These are phyloP conservation scores for Fusarium nisikadoi DNA, from an alignment of 2,329 filamentous ascomycete genomes.

Conservation along the genomic window DNA sequence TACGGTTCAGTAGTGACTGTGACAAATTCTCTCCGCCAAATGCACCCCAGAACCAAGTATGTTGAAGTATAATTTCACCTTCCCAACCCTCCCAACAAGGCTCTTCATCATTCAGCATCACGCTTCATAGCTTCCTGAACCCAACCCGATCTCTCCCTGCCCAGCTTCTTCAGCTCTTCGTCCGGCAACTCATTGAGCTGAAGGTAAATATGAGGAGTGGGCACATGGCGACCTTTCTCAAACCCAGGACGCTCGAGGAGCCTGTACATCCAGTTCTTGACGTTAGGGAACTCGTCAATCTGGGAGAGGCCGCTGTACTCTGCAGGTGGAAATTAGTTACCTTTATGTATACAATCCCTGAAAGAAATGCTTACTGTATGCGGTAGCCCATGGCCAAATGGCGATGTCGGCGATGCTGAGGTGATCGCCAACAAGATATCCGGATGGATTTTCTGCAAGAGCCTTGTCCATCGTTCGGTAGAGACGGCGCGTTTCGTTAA, in stretches of 20 bases:
- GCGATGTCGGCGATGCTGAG: constrained; percentile 81
- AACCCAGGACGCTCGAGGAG: constrained; percentile 76
- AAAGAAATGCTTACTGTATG: constrained; percentile 52
- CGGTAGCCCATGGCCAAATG: constrained; percentile 79
- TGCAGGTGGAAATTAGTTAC: neutral
- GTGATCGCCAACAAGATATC: constrained; percentile 73
- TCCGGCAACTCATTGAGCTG: constrained; percentile 55
- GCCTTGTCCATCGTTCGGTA: constrained; percentile 81
- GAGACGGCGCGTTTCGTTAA: constrained; percentile 83
- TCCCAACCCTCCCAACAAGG: neutral
- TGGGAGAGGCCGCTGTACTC: constrained; percentile 50
- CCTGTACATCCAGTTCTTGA: constrained; percentile 80
- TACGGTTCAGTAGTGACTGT: neutral
- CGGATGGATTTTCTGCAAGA: constrained; percentile 65
- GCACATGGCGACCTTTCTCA: constrained; percentile 80
- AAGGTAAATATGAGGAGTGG: constrained; percentile 71
- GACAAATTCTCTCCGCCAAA: neutral
- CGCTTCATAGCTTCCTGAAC: constrained; percentile 75
- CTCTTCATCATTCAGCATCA: constrained; percentile 55
- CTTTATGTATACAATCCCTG: neutral
- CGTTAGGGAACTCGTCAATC: constrained; percentile 78
- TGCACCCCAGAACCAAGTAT: neutral
- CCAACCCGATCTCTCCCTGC: constrained; percentile 66
- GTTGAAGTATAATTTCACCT: neutral
- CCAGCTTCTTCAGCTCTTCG: constrained; percentile 66